These are phyloP conservation scores for Fonsecaea erecta DNA, from an alignment of 2,329 filamentous ascomycete genomes.

Conservation along the genomic window DNA sequence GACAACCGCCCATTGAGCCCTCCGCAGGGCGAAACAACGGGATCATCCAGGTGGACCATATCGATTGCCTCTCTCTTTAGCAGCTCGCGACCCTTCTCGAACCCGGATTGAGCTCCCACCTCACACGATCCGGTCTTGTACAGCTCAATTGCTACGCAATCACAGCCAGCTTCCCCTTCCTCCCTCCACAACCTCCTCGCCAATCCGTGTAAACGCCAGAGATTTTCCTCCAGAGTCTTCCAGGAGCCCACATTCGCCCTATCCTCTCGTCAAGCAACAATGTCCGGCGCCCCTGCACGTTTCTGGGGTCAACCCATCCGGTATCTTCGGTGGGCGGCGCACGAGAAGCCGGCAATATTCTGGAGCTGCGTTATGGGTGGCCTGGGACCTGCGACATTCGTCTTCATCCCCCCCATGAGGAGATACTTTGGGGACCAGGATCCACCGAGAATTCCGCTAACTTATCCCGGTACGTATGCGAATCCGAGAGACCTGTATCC, in stretches of 20 bases:
- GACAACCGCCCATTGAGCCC: conserved; percentile 12
- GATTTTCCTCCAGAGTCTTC: neutral
- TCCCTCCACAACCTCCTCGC: neutral
- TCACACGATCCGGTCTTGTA: neutral
- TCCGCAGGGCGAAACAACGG: conserved; percentile 9
- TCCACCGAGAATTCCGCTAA: conserved; percentile 75
- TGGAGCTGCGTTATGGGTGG: conserved; percentile 78
- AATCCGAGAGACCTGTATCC: too few relatives aligned
- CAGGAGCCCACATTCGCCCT: neutral
- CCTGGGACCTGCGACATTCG: conserved; percentile 71
- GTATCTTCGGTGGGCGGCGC: conserved; percentile 85
- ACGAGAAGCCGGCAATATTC: conserved; percentile 89
- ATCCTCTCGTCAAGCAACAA: conserved; percentile 32
- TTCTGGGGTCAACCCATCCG: conserved; percentile 85
- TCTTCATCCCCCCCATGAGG: conserved; percentile 75
- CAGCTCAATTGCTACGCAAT: neutral
- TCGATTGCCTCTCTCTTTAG: neutral
- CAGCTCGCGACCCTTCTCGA: neutral
- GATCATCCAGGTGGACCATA: neutral
- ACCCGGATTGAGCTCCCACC: neutral
- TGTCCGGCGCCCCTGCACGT: conserved; percentile 60
- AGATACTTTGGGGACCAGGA: conserved; percentile 73
- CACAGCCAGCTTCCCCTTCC: neutral
- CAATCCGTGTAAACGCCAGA: neutral
- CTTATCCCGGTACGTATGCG: conserved; percentile 80